These are phyloP conservation scores for Panaeolus cyanescens DNA, from an alignment of 768 basidiomycete species.

Conservation along the genomic window DNA sequence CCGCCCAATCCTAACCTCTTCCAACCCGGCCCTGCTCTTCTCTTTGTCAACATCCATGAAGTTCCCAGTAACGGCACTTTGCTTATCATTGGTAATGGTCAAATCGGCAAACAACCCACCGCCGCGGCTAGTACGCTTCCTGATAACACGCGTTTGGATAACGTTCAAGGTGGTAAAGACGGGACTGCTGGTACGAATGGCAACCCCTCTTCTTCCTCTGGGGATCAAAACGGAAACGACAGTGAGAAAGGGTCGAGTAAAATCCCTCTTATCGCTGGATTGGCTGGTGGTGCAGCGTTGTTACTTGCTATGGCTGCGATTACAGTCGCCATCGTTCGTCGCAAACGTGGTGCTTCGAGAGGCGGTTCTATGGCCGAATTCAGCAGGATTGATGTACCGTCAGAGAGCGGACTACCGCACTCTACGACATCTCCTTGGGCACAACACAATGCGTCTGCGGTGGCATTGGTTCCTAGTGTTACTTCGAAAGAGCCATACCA, in stretches of 20 bases:
- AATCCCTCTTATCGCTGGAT: background rate
- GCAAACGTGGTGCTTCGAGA: background rate
- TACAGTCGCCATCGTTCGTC: background rate
- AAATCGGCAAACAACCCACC: constrained; percentile 69
- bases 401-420: background rate
- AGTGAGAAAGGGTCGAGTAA: background rate
- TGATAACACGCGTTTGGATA: constrained; percentile 41
- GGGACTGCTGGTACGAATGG: constrained; percentile 5
- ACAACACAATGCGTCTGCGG: background rate
- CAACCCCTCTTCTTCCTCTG: background rate
- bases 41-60: constrained; percentile 83
- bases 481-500: background rate
- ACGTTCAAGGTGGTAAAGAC: constrained; percentile 9
- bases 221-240: background rate
- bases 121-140: constrained; percentile 47
- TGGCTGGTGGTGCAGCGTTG: background rate
- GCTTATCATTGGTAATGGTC: constrained; percentile 78
- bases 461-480: background rate
- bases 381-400: background rate
- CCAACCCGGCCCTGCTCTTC: constrained; percentile 84
- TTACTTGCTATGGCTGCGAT: background rate
- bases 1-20: constrained; percentile 85
- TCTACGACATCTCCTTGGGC: background rate
- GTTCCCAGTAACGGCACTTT: constrained; percentile 80
- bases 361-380: background rate